Conservation (phyloP, 129 eudicot species). For the Erigeron canadensis region DNA sequence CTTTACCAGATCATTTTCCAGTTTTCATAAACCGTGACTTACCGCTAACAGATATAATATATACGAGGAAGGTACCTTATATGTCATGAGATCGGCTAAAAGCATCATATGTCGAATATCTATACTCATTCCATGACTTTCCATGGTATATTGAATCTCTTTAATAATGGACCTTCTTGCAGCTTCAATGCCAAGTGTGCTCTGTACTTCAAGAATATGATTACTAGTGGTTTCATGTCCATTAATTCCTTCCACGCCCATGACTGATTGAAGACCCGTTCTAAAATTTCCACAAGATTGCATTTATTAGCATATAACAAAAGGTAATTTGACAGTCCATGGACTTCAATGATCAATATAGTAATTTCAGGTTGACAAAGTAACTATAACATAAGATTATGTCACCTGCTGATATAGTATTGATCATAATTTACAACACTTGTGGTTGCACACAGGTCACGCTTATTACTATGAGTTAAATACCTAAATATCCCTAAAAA, state of each 20-base stretch:
- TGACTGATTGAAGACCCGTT: constrained; percentile 68
- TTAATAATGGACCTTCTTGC: constrained; percentile 66
- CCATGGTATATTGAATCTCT: constrained; percentile 71
- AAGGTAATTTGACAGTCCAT: not conserved
- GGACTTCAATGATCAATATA: not conserved
- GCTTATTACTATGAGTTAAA: not conserved
- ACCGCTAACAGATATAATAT: too few relatives aligned
- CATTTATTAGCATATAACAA: not conserved
- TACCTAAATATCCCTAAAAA: constrained; percentile 2
- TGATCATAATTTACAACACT: not conserved
- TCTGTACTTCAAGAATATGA: constrained; percentile 67
- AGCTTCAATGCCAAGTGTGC: constrained; percentile 87
- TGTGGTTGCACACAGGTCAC: not conserved
- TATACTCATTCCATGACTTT: constrained; percentile 74
- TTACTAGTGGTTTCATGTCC: constrained; percentile 67
- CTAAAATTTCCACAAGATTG: constrained; percentile 38
- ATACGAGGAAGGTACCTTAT: constrained; percentile 42
- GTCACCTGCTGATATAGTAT: not conserved
- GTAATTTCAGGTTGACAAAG: not conserved
- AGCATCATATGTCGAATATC: constrained; percentile 97
- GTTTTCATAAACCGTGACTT: too few relatives aligned
- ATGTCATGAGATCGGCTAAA: constrained; percentile 91
- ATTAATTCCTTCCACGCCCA: constrained; percentile 83
- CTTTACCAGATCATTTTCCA: too few relatives aligned
- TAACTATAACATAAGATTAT: too few relatives aligned